Evolutionary conservation across 305 asterid genomes (phyloP).

Genomic region (Fraxinus sp.): DNA sequence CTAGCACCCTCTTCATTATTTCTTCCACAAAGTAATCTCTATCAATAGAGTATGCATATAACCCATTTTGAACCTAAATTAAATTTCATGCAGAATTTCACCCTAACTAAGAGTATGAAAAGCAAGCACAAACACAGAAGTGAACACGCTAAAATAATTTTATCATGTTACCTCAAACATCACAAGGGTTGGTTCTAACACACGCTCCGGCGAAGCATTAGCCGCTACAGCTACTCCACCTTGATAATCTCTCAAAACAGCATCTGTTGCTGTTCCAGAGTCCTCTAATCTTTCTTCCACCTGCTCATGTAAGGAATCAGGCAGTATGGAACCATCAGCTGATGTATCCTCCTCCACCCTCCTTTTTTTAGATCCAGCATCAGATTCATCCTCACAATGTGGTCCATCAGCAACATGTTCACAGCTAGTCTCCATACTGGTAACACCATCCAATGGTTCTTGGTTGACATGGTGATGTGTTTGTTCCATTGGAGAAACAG

Average conservation of each 20-base stretch:
- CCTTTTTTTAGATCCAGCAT: slow-evolving; percentile 77
- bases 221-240: slow-evolving; percentile 66
- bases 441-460: slow-evolving; percentile 63
- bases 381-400: slow-evolving; percentile 63
- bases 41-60: background rate
- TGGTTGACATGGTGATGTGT: slow-evolving; percentile 54
- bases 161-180: slow-evolving; percentile 84
- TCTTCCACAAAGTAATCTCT: background rate
- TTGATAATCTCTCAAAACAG: slow-evolving; percentile 59
- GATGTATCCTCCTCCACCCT: slow-evolving; percentile 69
- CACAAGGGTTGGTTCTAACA: slow-evolving; percentile 92
- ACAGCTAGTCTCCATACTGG: slow-evolving; percentile 78
- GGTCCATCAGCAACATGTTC: slow-evolving; percentile 58
- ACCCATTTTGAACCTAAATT: background rate
- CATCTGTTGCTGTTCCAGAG: slow-evolving; percentile 49
- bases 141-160: background rate
- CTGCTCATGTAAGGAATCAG: slow-evolving; percentile 62
- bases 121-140: slow-evolving; percentile 14
- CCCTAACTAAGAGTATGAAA: background rate
- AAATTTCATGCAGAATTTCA: slow-evolving; percentile 1
- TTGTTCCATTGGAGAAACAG: slow-evolving; percentile 60
- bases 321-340: slow-evolving; percentile 57
- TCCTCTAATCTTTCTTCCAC: slow-evolving; percentile 63
- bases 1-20: background rate
- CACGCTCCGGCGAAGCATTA: slow-evolving; percentile 94